Evolutionary conservation across 306 rosid genomes (phyloP), one percentile per base, ranked within the genome.

Genomic region (Inga oerstediana): DNA sequence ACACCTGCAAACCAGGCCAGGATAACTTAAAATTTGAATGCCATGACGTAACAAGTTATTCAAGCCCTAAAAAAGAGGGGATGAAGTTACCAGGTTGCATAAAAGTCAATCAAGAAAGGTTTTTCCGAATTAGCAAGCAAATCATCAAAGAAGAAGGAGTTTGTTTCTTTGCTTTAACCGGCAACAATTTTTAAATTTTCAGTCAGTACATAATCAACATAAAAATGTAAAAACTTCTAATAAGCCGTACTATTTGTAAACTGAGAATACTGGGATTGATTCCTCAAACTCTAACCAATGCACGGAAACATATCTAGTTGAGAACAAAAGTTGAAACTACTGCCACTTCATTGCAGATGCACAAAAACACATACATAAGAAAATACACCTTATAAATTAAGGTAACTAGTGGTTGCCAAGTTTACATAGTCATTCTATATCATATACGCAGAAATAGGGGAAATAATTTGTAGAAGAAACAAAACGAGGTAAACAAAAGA

Each of bases 31-130:
- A 81, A 52, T 73, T 74, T 69, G 2, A n/a, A 67, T 37, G 43
- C 11, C 35, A 56, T 56, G 71, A 78, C 43, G 66, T 72, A 41
- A 11, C 2, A 58, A 58, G 13, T 58, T 19, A 58, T n/a, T 20
- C 3, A 58, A 58, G 30, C 8, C 65, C 30, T 17, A 61, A 49
- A 67, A 5, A 24, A 45, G 24, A 37, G 49, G 76, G 44, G 45
- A 82, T 43, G 74, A 75, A 48, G 84, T 84, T 79, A 94, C 99
- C 99, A 96, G 81, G 99, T 94, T 4, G 99, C 99, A 82, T 96
- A 96, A 86, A 96, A 96, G 93, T 96, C 99, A 72, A 96, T 98
- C 82, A 96, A 79, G 13, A 96, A 92, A 49, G 97, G 98, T 74
- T 88, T 96, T 14, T 90, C 97, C 20, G 97, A 78, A 74, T 89